Percentiles rank a stretch among this genome's conserved stretches.
Conservation (phyloP, 345 rosid species). For the Boechera stricta region DNA sequence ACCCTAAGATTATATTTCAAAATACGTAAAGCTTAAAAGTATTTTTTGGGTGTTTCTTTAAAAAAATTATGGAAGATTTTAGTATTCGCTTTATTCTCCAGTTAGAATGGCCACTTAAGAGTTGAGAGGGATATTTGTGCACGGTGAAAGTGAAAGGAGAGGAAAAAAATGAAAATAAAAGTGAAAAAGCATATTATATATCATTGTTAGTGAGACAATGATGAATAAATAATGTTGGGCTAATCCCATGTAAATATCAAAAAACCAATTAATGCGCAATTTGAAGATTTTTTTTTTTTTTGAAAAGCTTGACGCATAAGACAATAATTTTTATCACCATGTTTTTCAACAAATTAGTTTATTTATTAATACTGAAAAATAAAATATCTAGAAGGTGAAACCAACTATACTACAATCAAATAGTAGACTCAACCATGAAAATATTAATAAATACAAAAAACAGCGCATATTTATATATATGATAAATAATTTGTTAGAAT, state of each 20-base stretch:
- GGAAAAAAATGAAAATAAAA: background rate
- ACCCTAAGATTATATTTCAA: slow-evolving; percentile 29
- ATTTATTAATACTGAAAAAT: background rate
- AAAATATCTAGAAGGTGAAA: slow-evolving; percentile 24
- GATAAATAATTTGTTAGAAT: background rate
- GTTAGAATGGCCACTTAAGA: slow-evolving; percentile 37
- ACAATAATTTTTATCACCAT: slow-evolving; percentile 19
- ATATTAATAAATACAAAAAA: background rate
- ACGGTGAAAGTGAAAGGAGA: slow-evolving; percentile 38
- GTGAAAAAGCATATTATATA: slow-evolving; percentile 23
- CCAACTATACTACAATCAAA: slow-evolving; percentile 6
- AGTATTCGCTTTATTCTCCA: slow-evolving; percentile 41
- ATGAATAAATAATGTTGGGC: slow-evolving; percentile 41
- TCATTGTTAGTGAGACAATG: slow-evolving; percentile 38
- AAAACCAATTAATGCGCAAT: slow-evolving; percentile 31
- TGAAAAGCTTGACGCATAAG: slow-evolving; percentile 29
- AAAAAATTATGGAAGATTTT: slow-evolving; percentile 30
- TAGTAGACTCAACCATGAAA: background rate
- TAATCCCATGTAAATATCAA: slow-evolving; percentile 40
- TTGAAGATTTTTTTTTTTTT: background rate
- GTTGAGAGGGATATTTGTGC: slow-evolving; percentile 35
- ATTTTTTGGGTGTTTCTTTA: slow-evolving; percentile 41
- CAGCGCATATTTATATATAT: background rate
- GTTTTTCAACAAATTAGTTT: slow-evolving; percentile 36
- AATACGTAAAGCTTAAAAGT: slow-evolving; percentile 39